Evolutionary conservation across 2,329 filamentous ascomycete species (phyloP), one percentile per base, ranked within the genome.

Genomic region (Raffaelea ambrosiae): DNA sequence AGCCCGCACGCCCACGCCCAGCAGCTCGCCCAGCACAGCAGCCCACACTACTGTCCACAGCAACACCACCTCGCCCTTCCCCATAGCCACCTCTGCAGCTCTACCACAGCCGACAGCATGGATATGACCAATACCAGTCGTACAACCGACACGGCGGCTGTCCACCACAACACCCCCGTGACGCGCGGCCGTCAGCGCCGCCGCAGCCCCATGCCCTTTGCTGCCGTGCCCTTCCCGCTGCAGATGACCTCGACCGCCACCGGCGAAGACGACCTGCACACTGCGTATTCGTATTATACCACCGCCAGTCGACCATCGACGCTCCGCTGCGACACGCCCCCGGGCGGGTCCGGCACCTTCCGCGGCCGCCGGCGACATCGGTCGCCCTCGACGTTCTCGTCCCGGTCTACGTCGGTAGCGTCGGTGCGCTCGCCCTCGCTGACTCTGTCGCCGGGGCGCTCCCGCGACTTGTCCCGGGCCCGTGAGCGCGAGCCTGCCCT

Each of bases 321-420:
- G 26, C 26, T 29, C 16, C 35, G 35, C 8, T 5, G 7, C 35
- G 35, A 38, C 7, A 38, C 40, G 1, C 20, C 14, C 42, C 26
- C 7, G 43, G 57, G 60, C 33, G 64, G 66, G 40, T 68, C 66
- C 40, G 61, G 63, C 45, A 68, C 64, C 2, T 63, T 67, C 44
- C 63, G 68, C 33, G 68, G 68, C 18, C 66, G 68, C n/a, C 62
- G 62, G 47, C 60, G 67, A 18, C 56, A 65, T 49, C 66, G 67
- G 31, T 69, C 67, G 16, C 59, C 59, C 8, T 65, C 64, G 19
- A 7, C 19, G 1, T 10, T 19, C 19, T 14, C 13, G 7, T 43
- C 23, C 5, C 3, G 22, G 13, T 8, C 39, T 3, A 5, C 39
- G 22, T 5, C 23, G 23, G 22, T 21, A 4, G 14, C 22, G 8